Evolutionary conservation across 768 basidiomycete genomes (phyloP), one percentile per base, ranked within the genome.

Genomic region (Mycena maculata): DNA sequence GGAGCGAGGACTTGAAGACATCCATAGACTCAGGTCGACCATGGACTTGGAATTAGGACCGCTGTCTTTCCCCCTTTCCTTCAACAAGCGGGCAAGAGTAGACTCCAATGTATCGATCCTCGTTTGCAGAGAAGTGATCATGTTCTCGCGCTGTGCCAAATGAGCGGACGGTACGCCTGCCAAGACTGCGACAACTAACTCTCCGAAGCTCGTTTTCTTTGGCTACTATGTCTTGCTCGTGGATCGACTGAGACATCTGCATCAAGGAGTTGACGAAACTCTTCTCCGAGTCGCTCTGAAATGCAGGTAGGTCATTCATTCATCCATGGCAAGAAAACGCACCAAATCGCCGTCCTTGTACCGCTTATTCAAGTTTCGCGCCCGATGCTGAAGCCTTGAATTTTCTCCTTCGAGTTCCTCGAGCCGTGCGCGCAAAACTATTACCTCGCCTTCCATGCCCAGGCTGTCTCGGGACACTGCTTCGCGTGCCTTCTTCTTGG

Each of bases 151-250:
- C 88, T 89, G 65, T 5, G 42, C 56, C 42, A 41, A 33, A 50
- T 63, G 31, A 58, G 59, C 41, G 10, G 58, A 45, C 57, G 39
- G 68, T 48, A 36, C 50, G 16, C 18, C 55, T 42, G 56, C 20
- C 30, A 50, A 61, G 42, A 56, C 42, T 33, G 44, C 25, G 4
- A 49, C 2, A 27, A 76, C 80, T 45, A 66, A 88, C 88, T 67
- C 84, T 80, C 64, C 83, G 84, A 30, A 90, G 80, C 60, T 89
- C 87, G 68, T 89, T 88, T 56, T 80, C 80, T 73, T 88, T 88
- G 27, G 78, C 80, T 31, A 88, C 82, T 39, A 84, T 77, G 20
- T 85, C 84, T 56, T 87, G 82, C 66, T 88, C 88, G 68, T 88
- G 83, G 23, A 84, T 75, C 13, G 81, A 79, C 55, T 84, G 80